phyloP scores from a whole-genome alignment of 2,329 filamentous ascomycete genomes.

The Penicillium sp. region DNA sequence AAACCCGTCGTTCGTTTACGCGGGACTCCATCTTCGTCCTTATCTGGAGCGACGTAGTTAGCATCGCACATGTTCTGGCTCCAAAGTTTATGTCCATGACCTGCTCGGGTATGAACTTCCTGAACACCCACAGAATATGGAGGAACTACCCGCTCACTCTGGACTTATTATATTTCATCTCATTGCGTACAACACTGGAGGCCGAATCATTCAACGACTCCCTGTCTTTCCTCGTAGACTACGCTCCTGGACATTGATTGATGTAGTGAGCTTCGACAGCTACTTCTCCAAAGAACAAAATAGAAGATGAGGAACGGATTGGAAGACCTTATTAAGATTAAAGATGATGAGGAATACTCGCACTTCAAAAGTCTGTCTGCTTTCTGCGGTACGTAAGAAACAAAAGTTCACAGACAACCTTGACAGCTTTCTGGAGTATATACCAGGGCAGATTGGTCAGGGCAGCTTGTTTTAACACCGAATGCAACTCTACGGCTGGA shows the following conservation, averaged over 20 bases:
- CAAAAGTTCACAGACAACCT: constrained; percentile 20
- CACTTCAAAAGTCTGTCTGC: constrained; percentile 25
- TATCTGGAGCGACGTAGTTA: constrained; percentile 36
- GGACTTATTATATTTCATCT: constrained; percentile 25
- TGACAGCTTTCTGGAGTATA: constrained; percentile 29
- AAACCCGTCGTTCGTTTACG: constrained; percentile 33
- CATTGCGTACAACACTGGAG: constrained; percentile 34
- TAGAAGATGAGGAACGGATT: constrained; percentile 32
- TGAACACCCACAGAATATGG: constrained; percentile 32
- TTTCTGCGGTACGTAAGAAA: constrained; percentile 10
- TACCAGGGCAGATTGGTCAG: constrained; percentile 34
- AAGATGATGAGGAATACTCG: constrained; percentile 18
- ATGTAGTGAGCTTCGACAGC: constrained; percentile 35
- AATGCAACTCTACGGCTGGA: constrained; percentile 33
- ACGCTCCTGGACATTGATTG: constrained; percentile 30
- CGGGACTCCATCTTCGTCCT: constrained; percentile 36
- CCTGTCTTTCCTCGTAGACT: constrained; percentile 20
- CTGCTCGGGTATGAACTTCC: constrained; percentile 35
- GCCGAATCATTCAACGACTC: constrained; percentile 32
- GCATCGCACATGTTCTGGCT: constrained; percentile 19
- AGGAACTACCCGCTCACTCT: constrained; percentile 29
- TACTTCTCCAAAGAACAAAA: constrained; percentile 34
- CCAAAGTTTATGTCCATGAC: constrained; percentile 31
- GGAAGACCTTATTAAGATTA: constrained; percentile 26
- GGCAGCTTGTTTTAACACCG: constrained; percentile 36